phyloP scores from a whole-genome alignment of 495 filamentous ascomycete genomes.

The Neurospora cerealis region DNA sequence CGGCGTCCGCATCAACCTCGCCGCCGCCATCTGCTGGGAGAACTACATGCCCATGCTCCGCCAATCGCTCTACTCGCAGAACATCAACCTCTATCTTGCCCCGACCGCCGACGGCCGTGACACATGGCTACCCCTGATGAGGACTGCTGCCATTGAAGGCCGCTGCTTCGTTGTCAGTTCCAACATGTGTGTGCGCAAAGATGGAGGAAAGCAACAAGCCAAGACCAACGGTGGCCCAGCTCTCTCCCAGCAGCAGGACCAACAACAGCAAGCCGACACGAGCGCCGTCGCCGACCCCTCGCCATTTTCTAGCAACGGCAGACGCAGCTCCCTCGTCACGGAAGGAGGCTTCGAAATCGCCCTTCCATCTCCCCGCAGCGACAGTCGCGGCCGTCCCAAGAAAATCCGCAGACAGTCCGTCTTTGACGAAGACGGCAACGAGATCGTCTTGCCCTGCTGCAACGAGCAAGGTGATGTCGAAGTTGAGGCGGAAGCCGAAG shows the following conservation, averaged over 20 bases:
- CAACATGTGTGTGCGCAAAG: constrained; percentile 63
- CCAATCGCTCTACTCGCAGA: constrained; percentile 70
- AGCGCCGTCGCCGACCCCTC: neutral
- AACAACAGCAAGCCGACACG: neutral
- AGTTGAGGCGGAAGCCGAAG: neutral
- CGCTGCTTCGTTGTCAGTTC: constrained; percentile 78
- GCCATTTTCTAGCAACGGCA: neutral
- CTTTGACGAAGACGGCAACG: constrained; percentile 37
- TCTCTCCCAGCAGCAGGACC: neutral
- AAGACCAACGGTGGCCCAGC: neutral
- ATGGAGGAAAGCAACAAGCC: neutral
- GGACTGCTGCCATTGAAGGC: constrained; percentile 71
- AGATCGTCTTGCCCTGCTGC: constrained; percentile 28
- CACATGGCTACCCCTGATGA: constrained; percentile 74
- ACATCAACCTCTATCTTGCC: constrained; percentile 86
- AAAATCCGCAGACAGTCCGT: constrained; percentile 20
- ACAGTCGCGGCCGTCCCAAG: neutral
- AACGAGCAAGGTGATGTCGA: neutral
- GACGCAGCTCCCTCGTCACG: constrained; percentile 23
- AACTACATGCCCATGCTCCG: constrained; percentile 87
- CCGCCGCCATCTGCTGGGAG: constrained; percentile 92
- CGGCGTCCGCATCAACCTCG: constrained; percentile 67
- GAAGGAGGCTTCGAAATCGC: constrained; percentile 33
- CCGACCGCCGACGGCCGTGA: constrained; percentile 83
- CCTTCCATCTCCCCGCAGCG: constrained; percentile 9